Base-by-base conservation (phyloP, 148 eudicot genomes). In the Polygonum aviculare region DNA sequence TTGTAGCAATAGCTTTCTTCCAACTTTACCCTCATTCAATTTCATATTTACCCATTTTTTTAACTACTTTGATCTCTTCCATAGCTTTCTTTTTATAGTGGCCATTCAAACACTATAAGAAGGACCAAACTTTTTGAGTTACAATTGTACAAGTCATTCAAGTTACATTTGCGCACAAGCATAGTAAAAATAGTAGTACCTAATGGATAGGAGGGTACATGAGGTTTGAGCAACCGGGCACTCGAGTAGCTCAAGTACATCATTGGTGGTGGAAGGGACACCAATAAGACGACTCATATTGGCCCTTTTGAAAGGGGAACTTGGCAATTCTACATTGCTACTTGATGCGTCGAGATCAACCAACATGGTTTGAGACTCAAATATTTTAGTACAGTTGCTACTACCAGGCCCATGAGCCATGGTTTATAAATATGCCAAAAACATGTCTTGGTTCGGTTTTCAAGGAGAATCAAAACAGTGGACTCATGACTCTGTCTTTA, bases 171-270 rank as follows among this genome's bases (percentile, higher is more conserved):
- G 63, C 36, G 36, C 7, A 39, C 26, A 10, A 44, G 47, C 47
- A 44, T 44, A 44, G 1, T 7, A 44, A 44, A 6, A 7, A 44
- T 44, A 41, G 8, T 41, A 72, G 39, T 81, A 86, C 91, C 89
- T 90, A 89, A 76, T 86, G 86, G 77, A 90, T 90, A 38, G 91
- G 89, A 71, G 93, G 88, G 73, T 82, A 86, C 91, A 90, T 87
- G 49, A 83, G 14, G 77, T 77, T 86, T 82, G 75, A 44, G 84
- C 93, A 90, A 87, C 84, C 74, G 91, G 91, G 70, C 93, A 90
- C 69, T 87, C 91, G 60, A 90, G 89, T 31, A 90, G 84, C 51
- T 90, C 91, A 72, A 82, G 86, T 44, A 90, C 84, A 39, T 85
- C 78, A 57, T 77, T 75, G 73, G 80, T 79, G 31, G 31, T 26